Base-by-base conservation (phyloP, 139 green algal genomes). In the Protoeuglena noctilucae region DNA sequence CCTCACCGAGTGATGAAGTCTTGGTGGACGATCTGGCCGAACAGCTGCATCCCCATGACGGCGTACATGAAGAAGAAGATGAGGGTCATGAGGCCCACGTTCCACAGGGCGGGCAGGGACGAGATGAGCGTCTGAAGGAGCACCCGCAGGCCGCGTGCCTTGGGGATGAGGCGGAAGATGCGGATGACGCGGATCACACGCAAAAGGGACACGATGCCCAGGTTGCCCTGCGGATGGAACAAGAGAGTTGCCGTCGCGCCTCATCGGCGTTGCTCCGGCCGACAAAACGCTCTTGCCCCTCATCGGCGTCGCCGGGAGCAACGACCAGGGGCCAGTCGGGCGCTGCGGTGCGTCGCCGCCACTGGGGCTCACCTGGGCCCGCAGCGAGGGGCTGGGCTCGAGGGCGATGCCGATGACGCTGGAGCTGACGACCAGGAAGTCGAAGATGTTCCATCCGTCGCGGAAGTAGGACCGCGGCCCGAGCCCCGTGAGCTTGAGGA, bases 1-100 rank as follows among this genome's bases (percentile, higher is more conserved):
- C n/a, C n/a, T n/a, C n/a, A n/a, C 12, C 58, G 45, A 49, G 72
- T 62, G 18, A 74, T 22, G 34, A 51, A 55, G 41, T 63, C 48
- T 19, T 54, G 0, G 18, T 62, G 24, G 51, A 68, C 74, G 27
- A 90, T 57, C 19, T 57, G 56, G 12, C 70, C 75, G 59, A 88
- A 93, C 19, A 93, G 58, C 62, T 85, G 82, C 72, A 87, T 85
- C 40, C 80, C 83, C 23, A 88, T 70, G 18, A 87, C 67, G 30
- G 75, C 72, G 28, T 73, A 87, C 24, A 88, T 77, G 65, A 89
- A 85, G 57, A 87, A 78, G 62, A 88, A 79, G 17, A 87, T 64
- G 43, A 78, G 65, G 39, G 86, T 58, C 6, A 87, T 66, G 39
- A 54, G 63, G 30, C 63, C 75, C 3, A 90, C 70, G 63, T 85